Percentiles rank a stretch among this genome's conserved stretches.
Conservation (phyloP, 2,329 filamentous ascomycete species). For the Chaetomiaceae sp. region DNA sequence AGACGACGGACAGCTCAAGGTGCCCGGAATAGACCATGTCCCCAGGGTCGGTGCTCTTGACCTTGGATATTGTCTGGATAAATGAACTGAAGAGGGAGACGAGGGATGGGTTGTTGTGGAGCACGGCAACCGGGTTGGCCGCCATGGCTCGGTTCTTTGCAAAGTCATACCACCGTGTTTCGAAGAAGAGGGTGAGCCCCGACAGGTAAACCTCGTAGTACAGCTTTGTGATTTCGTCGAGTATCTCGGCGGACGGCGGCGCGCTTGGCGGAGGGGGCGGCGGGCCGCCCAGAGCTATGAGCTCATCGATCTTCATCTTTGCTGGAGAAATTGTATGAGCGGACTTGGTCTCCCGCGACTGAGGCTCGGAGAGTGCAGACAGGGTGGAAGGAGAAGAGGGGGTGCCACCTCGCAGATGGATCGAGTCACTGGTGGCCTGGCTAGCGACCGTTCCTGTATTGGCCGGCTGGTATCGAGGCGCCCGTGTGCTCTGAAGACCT, state of each 20-base stretch:
- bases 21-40: constrained; percentile 50
- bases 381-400: constrained; percentile 29
- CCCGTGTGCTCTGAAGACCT: constrained; percentile 12
- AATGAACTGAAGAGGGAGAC: constrained; percentile 64
- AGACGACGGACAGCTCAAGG: constrained; percentile 56
- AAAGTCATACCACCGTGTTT: constrained; percentile 64
- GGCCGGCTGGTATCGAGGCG: constrained; percentile 21
- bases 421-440: constrained; percentile 15
- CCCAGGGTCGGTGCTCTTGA: constrained; percentile 45
- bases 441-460: constrained; percentile 14
- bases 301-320: constrained; percentile 68
- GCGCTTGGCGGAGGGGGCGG: constrained; percentile 52
- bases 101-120: constrained; percentile 51
- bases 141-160: constrained; percentile 35
- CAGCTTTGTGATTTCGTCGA: constrained; percentile 65
- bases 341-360: constrained; percentile 30
- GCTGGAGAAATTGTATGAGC: constrained; percentile 46
- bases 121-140: constrained; percentile 38
- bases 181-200: constrained; percentile 41
- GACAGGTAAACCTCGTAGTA: constrained; percentile 67
- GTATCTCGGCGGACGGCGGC: constrained; percentile 44
- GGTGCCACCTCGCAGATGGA: constrained; percentile 42
- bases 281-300: constrained; percentile 59
- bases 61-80: constrained; percentile 48
- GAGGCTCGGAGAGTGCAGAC: constrained; percentile 18